Conservation (phyloP, 2,329 filamentous ascomycete species). For the Knoxdaviesia proteae region DNA sequence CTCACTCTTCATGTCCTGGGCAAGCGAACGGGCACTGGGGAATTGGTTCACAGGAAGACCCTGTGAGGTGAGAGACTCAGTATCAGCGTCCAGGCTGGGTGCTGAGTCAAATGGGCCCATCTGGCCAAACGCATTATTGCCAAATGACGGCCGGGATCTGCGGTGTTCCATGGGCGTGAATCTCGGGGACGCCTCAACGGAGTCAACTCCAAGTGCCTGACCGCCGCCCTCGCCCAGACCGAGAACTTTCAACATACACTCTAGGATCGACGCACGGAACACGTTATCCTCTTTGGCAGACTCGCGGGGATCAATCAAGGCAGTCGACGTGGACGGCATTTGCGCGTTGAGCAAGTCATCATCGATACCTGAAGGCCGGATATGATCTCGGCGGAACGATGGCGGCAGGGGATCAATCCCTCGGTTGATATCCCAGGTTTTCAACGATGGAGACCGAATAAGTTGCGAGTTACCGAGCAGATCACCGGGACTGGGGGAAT, state of each 20-base stretch:
- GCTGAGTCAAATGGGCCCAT: conserved; percentile 57
- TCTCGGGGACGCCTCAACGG: conserved; percentile 67
- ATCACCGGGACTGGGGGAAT: conserved; percentile 51
- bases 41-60: conserved; percentile 38
- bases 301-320: conserved; percentile 49
- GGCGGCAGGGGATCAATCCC: no score
- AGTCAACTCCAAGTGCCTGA: conserved; percentile 44
- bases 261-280: conserved; percentile 75
- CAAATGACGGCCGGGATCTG: conserved; percentile 28
- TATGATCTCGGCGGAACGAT: no score
- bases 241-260: conserved; percentile 90
- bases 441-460: no score
- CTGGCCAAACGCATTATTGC: conserved; percentile 67
- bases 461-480: conserved; percentile 40
- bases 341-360: no score
- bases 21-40: conserved; percentile 43
- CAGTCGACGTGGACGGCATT: no score
- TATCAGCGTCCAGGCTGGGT: conserved; percentile 56
- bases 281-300: conserved; percentile 71
- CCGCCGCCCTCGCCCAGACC: conserved; percentile 54
- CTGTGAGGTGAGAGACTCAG: conserved; percentile 63
- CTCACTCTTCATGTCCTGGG: conserved; percentile 71
- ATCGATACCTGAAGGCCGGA: no score
- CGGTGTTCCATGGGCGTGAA: conserved; percentile 24
- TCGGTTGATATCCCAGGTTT: no score